A percentile compares a stretch with the other conserved stretches of the same genome.
phyloP scores from a whole-genome alignment of 2,329 filamentous ascomycete genomes.

The Aaosphaeria pasadenensis region DNA sequence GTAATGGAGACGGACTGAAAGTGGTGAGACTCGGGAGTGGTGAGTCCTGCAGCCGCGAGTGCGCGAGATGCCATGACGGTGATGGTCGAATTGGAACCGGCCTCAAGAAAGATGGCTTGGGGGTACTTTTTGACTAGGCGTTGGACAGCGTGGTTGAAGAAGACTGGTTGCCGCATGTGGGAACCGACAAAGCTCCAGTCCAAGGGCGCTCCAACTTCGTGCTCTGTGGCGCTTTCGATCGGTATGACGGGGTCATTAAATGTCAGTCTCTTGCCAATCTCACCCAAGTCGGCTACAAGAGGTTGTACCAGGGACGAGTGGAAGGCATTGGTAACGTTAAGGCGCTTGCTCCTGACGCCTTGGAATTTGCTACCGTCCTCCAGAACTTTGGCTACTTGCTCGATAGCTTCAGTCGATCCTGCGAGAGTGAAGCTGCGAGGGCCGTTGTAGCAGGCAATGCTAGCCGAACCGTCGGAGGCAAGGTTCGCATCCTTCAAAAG shows the following conservation, averaged over 20 bases:
- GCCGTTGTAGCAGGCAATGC: conserved; percentile 45
- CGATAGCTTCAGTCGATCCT: conserved; percentile 10
- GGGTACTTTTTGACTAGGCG: conserved; percentile 29
- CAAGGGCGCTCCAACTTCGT: neutral
- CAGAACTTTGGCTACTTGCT: conserved; percentile 12
- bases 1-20: conserved; percentile 8
- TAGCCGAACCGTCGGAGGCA: conserved; percentile 18
- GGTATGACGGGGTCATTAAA: conserved; percentile 26
- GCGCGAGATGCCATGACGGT: conserved; percentile 27
- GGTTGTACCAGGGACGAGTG: conserved; percentile 23
- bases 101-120: conserved; percentile 16
- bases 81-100: conserved; percentile 18
- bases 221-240: neutral
- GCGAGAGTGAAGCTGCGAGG: conserved; percentile 43
- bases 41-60: conserved; percentile 5
- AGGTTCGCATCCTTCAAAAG: conserved; percentile 1
- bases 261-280: conserved; percentile 18
- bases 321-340: conserved; percentile 19
- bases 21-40: neutral
- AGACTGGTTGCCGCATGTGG: conserved; percentile 46
- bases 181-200: conserved; percentile 7
- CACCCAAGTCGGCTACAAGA: conserved; percentile 12
- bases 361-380: conserved; percentile 16
- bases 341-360: neutral
- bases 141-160: conserved; percentile 42